These are phyloP conservation scores for Dactylorhiza incarnata DNA, from an alignment of 106 monocot genomes.

Conservation along the genomic window DNA sequence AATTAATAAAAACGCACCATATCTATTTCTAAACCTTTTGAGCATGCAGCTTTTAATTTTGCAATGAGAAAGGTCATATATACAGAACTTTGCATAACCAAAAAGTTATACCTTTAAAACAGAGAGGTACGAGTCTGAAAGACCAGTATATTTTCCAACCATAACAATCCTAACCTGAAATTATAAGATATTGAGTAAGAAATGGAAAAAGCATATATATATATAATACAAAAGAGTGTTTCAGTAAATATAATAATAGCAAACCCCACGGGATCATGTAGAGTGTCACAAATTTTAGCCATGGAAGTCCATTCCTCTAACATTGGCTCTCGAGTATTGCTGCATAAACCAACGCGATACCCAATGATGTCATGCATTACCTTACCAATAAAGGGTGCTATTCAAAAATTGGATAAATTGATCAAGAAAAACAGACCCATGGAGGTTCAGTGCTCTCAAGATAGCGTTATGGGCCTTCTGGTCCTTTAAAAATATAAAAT, in stretches of 20 bases:
- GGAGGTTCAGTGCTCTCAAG: slow-evolving; percentile 43
- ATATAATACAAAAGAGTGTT: not conserved
- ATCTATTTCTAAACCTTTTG: not conserved
- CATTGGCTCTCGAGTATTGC: slow-evolving; percentile 20
- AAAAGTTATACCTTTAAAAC: slow-evolving; percentile 42
- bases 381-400: not conserved
- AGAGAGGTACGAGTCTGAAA: slow-evolving; percentile 67
- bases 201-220: not conserved
- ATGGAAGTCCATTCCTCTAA: slow-evolving; percentile 46
- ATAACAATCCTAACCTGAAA: slow-evolving; percentile 56
- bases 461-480: slow-evolving; percentile 61
- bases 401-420: not conserved
- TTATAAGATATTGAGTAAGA: not conserved
- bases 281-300: slow-evolving; percentile 39
- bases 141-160: slow-evolving; percentile 64
- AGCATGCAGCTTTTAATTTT: not conserved
- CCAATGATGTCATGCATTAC: not conserved
- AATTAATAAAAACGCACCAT: not conserved
- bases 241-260: not conserved
- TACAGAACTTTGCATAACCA: not conserved
- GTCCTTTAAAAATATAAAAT: slow-evolving; percentile 22
- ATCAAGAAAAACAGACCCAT: slow-evolving; percentile 23
- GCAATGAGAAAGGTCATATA: not conserved
- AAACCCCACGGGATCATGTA: slow-evolving; percentile 37
- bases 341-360: slow-evolving; percentile 14